These are phyloP conservation scores for Akanthomyces muscarius DNA, from an alignment of 2,329 filamentous ascomycete genomes.

Conservation along the genomic window DNA sequence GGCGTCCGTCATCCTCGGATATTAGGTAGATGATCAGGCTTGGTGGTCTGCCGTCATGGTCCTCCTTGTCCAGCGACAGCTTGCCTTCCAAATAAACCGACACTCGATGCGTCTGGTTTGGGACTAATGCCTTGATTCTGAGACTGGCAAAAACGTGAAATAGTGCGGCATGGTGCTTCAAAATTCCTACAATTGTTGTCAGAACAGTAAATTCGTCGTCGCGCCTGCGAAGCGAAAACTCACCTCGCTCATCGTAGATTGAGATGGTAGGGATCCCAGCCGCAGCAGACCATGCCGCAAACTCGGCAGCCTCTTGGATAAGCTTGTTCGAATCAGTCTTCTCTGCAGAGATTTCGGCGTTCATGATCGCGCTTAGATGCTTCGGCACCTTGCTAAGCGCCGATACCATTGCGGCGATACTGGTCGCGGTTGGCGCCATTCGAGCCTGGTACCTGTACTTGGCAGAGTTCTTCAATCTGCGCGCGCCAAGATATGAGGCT, in stretches of 20 bases:
- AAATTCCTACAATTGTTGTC: neutral
- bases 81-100: no score
- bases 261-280: neutral
- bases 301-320: neutral
- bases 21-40: no score
- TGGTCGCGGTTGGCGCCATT: neutral
- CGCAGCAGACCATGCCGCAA: neutral
- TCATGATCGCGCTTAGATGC: neutral
- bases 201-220: neutral
- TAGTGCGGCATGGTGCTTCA: neutral
- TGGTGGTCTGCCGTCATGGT: no score
- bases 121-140: neutral
- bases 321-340: neutral
- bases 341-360: neutral
- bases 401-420: neutral
- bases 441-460: neutral
- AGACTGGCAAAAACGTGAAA: neutral
- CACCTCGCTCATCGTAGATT: neutral
- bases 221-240: neutral
- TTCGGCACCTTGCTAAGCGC: neutral
- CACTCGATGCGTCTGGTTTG: neutral
- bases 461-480: neutral
- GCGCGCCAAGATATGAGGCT: neutral
- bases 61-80: no score
- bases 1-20: no score